Percentiles rank a stretch among this genome's conserved stretches.
phyloP scores from a whole-genome alignment of 208 protist species.

The Acanthamoeba triangularis region DNA sequence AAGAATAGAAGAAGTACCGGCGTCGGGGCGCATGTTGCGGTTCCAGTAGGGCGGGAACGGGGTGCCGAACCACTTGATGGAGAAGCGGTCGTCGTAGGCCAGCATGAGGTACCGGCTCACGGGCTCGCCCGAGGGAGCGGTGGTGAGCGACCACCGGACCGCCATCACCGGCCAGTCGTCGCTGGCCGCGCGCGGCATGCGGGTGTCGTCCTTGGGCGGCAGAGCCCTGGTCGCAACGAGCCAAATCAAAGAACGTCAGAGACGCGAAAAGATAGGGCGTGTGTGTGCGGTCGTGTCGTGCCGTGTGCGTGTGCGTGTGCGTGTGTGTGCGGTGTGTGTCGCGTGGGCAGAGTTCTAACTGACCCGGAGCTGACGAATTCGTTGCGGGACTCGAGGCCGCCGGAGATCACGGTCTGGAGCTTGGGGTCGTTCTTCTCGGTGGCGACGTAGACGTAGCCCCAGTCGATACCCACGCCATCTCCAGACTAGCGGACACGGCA shows the following conservation, averaged over 20 bases:
- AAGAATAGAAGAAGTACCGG: not conserved
- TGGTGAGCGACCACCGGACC: not conserved
- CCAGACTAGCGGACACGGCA: not conserved
- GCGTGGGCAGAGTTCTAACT: not conserved
- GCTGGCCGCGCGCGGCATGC: conserved; percentile 59
- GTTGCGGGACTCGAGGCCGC: not conserved
- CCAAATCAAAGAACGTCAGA: not conserved
- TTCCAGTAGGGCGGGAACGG: conserved; percentile 80
- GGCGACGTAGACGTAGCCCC: conserved; percentile 75
- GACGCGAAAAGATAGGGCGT: too few relatives aligned
- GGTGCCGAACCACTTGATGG: conserved; percentile 79
- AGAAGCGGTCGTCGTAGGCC: conserved; percentile 63
- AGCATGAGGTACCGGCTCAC: conserved; percentile 39
- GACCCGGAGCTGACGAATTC: not conserved
- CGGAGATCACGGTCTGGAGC: not conserved
- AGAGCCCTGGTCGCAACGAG: not conserved
- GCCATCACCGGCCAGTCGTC: conserved; percentile 72
- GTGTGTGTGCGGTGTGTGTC: too few relatives aligned
- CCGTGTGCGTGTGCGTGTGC: too few relatives aligned
- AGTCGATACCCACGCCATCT: conserved; percentile 60
- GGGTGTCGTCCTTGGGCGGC: conserved; percentile 49
- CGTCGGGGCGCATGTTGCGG: conserved; percentile 7
- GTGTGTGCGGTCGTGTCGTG: too few relatives aligned
- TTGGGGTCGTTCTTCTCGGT: not conserved
- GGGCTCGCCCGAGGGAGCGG: not conserved